These are phyloP conservation scores for Chaetomium globosum DNA, from an alignment of 2,329 filamentous ascomycete genomes.

Conservation along the genomic window DNA sequence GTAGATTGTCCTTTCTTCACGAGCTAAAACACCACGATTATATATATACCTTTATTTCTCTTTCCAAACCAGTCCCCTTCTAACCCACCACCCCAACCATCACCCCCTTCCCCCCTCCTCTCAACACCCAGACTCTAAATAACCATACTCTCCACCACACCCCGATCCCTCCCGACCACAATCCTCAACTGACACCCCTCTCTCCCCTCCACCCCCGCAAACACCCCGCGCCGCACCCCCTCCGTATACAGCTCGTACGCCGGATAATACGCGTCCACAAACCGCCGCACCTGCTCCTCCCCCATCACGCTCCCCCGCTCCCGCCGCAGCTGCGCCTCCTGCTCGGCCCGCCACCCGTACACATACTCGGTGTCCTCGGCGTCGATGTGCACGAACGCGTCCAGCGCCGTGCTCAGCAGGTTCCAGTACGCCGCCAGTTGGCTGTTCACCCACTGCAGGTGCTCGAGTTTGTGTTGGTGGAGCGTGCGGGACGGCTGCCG, in stretches of 20 bases:
- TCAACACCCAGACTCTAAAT: conserved; percentile 43
- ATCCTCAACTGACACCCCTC: conserved; percentile 60
- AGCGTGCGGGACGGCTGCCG: conserved; percentile 51
- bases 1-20: conserved; percentile 6
- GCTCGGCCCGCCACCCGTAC: conserved; percentile 81
- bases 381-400: conserved; percentile 64
- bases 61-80: neutral
- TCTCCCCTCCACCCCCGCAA: conserved; percentile 44
- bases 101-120: neutral
- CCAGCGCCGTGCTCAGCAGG: conserved; percentile 48
- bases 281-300: conserved; percentile 73
- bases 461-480: conserved; percentile 51
- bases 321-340: conserved; percentile 71
- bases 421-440: conserved; percentile 52
- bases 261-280: conserved; percentile 71
- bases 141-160: conserved; percentile 58
- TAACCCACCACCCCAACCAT: neutral
- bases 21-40: conserved; percentile 5
- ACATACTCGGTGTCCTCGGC: conserved; percentile 74
- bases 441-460: conserved; percentile 56
- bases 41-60: neutral
- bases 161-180: conserved; percentile 62
- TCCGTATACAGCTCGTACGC: conserved; percentile 71
- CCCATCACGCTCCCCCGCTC: conserved; percentile 77
- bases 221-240: conserved; percentile 59